phyloP scores from a whole-genome alignment of 2,329 filamentous ascomycete genomes.

The Aspergillus awamori region DNA sequence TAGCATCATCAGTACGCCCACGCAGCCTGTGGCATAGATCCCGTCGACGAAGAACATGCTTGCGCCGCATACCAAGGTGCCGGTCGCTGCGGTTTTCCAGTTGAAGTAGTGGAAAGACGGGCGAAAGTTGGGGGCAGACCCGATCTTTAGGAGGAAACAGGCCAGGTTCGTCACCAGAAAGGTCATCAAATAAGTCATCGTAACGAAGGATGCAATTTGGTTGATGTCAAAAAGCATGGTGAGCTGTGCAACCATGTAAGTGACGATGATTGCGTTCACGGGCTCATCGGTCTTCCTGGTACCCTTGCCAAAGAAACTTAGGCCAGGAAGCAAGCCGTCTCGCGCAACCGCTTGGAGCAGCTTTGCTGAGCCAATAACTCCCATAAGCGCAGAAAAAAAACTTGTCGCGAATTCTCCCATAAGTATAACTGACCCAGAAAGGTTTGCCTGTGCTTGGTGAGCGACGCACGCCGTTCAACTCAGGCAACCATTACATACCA shows the following conservation, averaged over 20 bases:
- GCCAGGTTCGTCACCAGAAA: conserved; percentile 87
- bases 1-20: conserved; percentile 72
- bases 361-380: conserved; percentile 81
- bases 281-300: conserved; percentile 74
- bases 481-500: conserved; percentile 47
- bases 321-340: conserved; percentile 76
- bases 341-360: conserved; percentile 80
- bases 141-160: conserved; percentile 83
- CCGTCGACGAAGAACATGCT: conserved; percentile 93
- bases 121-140: conserved; percentile 84
- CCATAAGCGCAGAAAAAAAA: conserved; percentile 85
- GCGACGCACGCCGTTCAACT: neutral
- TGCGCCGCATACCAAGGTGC: conserved; percentile 72
- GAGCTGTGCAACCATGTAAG: conserved; percentile 73
- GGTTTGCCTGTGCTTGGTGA: conserved; percentile 59
- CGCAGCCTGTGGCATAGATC: conserved; percentile 74
- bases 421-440: conserved; percentile 73
- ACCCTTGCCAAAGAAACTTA: conserved; percentile 73
- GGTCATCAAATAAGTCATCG: conserved; percentile 91
- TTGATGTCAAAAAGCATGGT: conserved; percentile 84
- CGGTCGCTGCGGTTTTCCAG: conserved; percentile 76
- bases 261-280: conserved; percentile 73
- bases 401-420: conserved; percentile 81
- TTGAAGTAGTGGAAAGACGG: conserved; percentile 89
- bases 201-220: conserved; percentile 84